These are phyloP conservation scores for Proliferodiscus dingleyae DNA, from an alignment of 2,329 filamentous ascomycete genomes.

Conservation along the genomic window DNA sequence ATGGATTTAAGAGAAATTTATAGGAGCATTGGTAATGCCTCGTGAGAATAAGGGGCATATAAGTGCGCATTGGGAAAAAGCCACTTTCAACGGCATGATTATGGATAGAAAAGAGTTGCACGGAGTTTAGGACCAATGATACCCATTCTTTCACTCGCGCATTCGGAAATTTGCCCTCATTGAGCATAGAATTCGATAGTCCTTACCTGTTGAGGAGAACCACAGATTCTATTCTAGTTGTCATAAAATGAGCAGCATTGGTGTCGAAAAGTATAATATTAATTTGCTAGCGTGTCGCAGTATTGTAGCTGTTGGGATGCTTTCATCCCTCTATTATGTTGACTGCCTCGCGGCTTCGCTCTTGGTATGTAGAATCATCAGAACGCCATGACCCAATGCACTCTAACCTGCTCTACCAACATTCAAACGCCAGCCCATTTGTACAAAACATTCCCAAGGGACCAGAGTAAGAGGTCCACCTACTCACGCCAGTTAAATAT, in stretches of 20 bases:
- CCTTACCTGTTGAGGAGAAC: background rate
- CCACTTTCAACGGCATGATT: background rate
- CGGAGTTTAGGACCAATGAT: constrained; percentile 9
- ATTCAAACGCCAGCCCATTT: background rate
- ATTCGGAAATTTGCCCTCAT: too few species aligned
- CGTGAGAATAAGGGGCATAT: background rate
- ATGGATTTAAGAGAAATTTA: constrained; percentile 62
- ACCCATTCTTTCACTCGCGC: too few species aligned
- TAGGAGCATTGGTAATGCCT: constrained; percentile 54
- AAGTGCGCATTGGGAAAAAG: background rate
- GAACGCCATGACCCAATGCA: background rate
- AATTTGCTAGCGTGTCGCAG: too few species aligned
- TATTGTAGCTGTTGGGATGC: background rate
- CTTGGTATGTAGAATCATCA: background rate
- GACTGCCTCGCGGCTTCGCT: background rate
- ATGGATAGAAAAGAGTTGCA: background rate
- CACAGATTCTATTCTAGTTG: background rate
- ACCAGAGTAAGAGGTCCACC: background rate
- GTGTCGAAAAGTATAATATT: too few species aligned
- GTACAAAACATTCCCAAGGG: background rate
- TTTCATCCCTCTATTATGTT: background rate
- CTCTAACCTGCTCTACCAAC: background rate
- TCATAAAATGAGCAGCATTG: too few species aligned
- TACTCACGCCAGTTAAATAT: background rate
- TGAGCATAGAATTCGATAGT: too few species aligned